Evolutionary conservation across 192 early-diverging fungal genomes (phyloP), one percentile per base, ranked within the genome.

Genomic region (Linnemannia zychae): DNA sequence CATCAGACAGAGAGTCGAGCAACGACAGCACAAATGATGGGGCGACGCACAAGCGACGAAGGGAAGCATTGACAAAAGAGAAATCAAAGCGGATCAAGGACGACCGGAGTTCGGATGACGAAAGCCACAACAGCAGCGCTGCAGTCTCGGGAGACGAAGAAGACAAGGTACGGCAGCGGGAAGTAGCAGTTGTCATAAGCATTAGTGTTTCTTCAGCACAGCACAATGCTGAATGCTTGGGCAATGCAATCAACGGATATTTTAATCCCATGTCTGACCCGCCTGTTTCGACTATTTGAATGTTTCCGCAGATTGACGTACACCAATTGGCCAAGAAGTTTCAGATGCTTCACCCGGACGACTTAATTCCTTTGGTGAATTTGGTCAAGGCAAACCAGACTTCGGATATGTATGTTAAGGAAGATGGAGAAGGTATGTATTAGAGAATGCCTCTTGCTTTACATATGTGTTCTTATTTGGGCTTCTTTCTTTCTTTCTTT

Each of bases 321-420:
- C 74, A 87, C 13, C 77, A 75, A 3, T 78, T 89, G 13, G 88
- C 85, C n/a, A 84, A 81, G 38, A 89, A 87, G 57, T 82, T 89
- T 18, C 82, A 87, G 28, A 44, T 79, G 34, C 77, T 89, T 18
- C 80, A 87, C 24, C 68, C 78, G 0, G 85, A 89, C 40, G 85
- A 89, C 52, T 72, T 89, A 50, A 40, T 84, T 2, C 82, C 84
- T 4, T 53, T 87, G 44, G 86, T 89, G 37, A 70, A 89, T 17
- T 33, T 89, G 52, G 77, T 89, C 16, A 89, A 87, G 44, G 74
- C 75, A 1, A 69, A 89, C 67, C 81, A 84, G 40, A 84, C 88
- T 4, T 24, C 75, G 28, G 81, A 89, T 7, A 89, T 87, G 88
- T 89, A 89, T 72, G 85, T 89, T 20, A 83, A 84, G 34, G 88